Conservation (phyloP, 2,329 filamentous ascomycete species). For the Shiraia bambusicola region DNA sequence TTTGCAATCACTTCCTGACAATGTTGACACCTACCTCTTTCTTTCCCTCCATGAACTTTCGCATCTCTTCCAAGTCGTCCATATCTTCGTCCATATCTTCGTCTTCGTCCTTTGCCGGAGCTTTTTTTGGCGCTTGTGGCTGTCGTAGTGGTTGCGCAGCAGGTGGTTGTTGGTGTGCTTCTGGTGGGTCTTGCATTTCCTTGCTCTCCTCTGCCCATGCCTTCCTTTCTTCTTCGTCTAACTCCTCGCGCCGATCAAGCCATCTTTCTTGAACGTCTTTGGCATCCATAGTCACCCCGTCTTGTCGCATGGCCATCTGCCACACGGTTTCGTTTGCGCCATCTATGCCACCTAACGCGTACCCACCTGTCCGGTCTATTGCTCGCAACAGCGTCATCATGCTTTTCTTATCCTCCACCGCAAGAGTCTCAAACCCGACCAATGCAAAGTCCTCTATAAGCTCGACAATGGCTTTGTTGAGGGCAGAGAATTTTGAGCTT, state of each 20-base stretch:
- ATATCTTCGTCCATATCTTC: conserved; percentile 43
- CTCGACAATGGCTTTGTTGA: conserved; percentile 84
- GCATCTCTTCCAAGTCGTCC: conserved; percentile 45
- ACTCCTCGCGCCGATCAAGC: conserved; percentile 86
- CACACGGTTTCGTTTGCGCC: conserved; percentile 96
- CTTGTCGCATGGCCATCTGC: conserved; percentile 86
- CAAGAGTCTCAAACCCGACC: conserved; percentile 88
- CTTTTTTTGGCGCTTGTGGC: conserved; percentile 13
- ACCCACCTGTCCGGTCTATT: conserved; percentile 89
- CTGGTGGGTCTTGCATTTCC: conserved; percentile 30
- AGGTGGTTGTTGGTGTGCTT: conserved; percentile 7
- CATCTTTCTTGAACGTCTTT: conserved; percentile 93
- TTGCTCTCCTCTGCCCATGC: conserved; percentile 75
- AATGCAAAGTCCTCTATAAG: conserved; percentile 88
- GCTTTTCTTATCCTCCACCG: conserved; percentile 93
- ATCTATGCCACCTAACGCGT: conserved; percentile 87
- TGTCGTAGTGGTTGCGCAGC: conserved; percentile 4
- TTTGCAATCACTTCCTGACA: conserved; percentile 55
- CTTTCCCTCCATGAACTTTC: conserved; percentile 39
- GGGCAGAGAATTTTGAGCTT: conserved; percentile 69
- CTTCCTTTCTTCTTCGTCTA: conserved; percentile 75
- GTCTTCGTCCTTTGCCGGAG: conserved; percentile 21
- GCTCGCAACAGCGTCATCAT: conserved; percentile 91
- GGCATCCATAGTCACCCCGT: conserved; percentile 71
- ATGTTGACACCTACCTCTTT: conserved; percentile 70